These are phyloP conservation scores for Albizia julibrissin DNA, from an alignment of 306 rosid species.

Conservation along the genomic window DNA sequence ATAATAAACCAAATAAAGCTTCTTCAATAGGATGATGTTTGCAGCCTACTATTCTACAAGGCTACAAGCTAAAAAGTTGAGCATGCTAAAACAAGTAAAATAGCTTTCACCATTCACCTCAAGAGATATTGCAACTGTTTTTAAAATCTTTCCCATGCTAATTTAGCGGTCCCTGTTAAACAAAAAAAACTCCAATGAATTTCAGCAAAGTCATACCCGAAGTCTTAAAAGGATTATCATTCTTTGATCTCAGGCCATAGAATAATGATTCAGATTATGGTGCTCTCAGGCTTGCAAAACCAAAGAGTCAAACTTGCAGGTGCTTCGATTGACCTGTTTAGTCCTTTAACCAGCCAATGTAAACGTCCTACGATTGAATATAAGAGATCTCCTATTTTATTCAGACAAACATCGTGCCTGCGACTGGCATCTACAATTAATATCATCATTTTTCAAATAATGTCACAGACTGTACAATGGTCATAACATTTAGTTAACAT, in stretches of 20 bases:
- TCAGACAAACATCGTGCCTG: conserved; percentile 14
- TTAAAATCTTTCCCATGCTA: neutral
- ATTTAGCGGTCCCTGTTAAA: conserved; percentile 1
- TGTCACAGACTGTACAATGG: neutral
- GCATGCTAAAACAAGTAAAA: neutral
- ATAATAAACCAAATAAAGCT: too few relatives aligned
- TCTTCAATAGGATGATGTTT: too few relatives aligned
- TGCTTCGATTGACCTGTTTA: conserved; percentile 22
- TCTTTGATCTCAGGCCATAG: conserved; percentile 32
- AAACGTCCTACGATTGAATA: conserved; percentile 22
- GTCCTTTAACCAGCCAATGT: conserved; percentile 23
- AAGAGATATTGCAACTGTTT: conserved; percentile 3
- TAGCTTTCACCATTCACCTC: conserved; percentile 13
- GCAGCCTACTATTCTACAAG: neutral
- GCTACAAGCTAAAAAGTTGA: conserved; percentile 11
- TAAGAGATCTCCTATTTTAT: conserved; percentile 14
- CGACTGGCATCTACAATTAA: neutral
- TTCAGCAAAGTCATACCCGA: conserved; percentile 23
- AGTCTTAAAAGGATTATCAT: conserved; percentile 25
- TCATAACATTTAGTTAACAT: neutral
- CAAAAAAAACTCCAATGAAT: conserved; percentile 18
- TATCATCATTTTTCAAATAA: neutral
- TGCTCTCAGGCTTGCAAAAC: conserved; percentile 30
- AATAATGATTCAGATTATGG: conserved; percentile 27
- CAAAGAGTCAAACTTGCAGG: conserved; percentile 26